These are phyloP conservation scores for Dothistroma septosporum DNA, from an alignment of 2,329 filamentous ascomycete genomes.

Conservation along the genomic window DNA sequence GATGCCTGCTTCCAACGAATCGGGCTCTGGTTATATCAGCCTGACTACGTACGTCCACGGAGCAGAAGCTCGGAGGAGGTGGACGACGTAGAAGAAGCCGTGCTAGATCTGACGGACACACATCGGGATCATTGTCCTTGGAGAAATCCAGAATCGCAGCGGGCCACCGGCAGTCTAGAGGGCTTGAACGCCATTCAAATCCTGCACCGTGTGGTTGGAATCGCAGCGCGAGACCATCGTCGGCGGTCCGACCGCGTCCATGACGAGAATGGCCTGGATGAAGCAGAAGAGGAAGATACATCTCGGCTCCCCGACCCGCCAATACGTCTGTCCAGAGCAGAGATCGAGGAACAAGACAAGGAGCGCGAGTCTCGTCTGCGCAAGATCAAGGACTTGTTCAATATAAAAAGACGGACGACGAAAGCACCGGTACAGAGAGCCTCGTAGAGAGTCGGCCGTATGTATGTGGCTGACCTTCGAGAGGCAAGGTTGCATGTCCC, in stretches of 20 bases:
- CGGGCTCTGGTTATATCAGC: slow-evolving; percentile 89
- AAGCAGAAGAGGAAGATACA: slow-evolving; percentile 8
- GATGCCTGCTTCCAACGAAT: slow-evolving; percentile 81
- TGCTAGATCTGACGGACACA: slow-evolving; percentile 32
- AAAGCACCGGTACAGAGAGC: slow-evolving; percentile 10
- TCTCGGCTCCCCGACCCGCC: slow-evolving; percentile 3
- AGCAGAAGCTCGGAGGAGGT: slow-evolving; percentile 28
- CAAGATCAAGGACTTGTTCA: slow-evolving; percentile 35
- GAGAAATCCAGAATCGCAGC: slow-evolving; percentile 34
- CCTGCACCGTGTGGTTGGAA: slow-evolving; percentile 30
- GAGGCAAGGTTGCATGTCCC: background rate
- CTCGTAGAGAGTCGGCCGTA: background rate
- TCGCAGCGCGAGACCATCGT: slow-evolving; percentile 31
- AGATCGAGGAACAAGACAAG: slow-evolving; percentile 32
- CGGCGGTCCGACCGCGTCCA: slow-evolving; percentile 27
- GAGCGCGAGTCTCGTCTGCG: slow-evolving; percentile 33
- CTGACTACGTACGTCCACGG: slow-evolving; percentile 41
- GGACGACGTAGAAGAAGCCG: slow-evolving; percentile 39
- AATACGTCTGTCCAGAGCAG: slow-evolving; percentile 24
- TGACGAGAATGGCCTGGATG: background rate
- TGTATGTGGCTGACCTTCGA: background rate
- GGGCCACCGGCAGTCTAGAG: slow-evolving; percentile 31
- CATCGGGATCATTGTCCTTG: slow-evolving; percentile 40
- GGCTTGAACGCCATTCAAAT: slow-evolving; percentile 34
- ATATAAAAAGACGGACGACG: slow-evolving; percentile 28